These are phyloP conservation scores for Aphelidium insulamus DNA, from an alignment of 371 early-diverging fungal genomes.

Conservation along the genomic window DNA sequence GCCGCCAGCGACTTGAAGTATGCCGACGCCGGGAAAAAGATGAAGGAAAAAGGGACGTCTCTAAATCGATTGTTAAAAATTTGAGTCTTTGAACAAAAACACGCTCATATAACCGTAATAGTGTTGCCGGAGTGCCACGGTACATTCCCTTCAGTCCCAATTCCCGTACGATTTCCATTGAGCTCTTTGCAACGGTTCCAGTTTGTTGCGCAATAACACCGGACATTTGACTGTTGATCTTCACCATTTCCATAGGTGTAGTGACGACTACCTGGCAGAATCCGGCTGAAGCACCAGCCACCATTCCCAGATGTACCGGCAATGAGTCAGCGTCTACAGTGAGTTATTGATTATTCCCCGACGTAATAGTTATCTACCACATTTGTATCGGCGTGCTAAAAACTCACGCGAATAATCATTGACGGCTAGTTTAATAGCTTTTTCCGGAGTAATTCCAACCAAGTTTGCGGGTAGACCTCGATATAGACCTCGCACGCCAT, in stretches of 20 bases:
- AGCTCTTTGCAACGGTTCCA: conserved; percentile 5
- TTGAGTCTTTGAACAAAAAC: neutral
- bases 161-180: conserved; percentile 12
- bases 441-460: conserved; percentile 24
- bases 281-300: conserved; percentile 23
- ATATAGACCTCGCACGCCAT: conserved; percentile 57
- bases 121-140: conserved; percentile 18
- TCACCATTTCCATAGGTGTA: conserved; percentile 32
- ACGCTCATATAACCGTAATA: conserved; percentile 5
- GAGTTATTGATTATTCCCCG: conserved; percentile 5
- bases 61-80: neutral
- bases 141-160: conserved; percentile 24
- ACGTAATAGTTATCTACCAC: no score
- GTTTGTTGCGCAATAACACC: conserved; percentile 2
- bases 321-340: conserved; percentile 5
- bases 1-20: conserved; percentile 7
- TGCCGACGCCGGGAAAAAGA: conserved; percentile 23
- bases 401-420: conserved; percentile 21
- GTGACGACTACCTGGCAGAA: conserved; percentile 29
- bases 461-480: conserved; percentile 49
- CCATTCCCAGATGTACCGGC: conserved; percentile 13
- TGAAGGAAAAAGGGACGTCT: conserved; percentile 27
- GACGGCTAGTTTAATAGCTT: conserved; percentile 29
- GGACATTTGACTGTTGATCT: conserved; percentile 23
- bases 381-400: conserved; percentile 7